phyloP scores from a whole-genome alignment of 163 green algal species.

The Scenedesmus sp. region DNA sequence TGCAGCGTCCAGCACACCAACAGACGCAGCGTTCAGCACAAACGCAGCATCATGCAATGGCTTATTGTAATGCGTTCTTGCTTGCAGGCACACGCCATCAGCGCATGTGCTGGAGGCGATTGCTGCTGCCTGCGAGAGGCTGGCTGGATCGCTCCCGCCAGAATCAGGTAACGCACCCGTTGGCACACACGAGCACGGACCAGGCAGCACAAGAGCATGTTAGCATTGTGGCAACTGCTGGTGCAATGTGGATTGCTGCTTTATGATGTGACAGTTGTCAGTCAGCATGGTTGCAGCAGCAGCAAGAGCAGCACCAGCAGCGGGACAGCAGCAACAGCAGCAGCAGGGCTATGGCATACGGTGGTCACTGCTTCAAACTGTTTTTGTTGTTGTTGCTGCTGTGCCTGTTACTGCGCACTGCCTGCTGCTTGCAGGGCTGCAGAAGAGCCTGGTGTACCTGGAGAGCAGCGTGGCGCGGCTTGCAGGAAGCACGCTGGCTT shows the following conservation, averaged over 20 bases:
- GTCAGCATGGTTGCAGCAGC: background rate
- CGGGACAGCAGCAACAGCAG: background rate
- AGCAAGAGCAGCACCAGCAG: background rate
- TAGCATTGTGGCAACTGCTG: no score
- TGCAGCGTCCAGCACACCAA: background rate
- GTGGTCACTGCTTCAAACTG: background rate
- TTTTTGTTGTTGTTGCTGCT: background rate
- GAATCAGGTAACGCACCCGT: background rate
- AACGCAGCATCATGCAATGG: background rate
- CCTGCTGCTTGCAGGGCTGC: conserved; percentile 5
- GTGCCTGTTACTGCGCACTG: background rate
- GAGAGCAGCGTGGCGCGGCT: conserved; percentile 24
- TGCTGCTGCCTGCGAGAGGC: conserved; percentile 11
- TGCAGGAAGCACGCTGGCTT: background rate
- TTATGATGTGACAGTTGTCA: background rate
- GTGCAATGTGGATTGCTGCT: no score
- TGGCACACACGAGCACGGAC: background rate
- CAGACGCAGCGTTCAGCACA: background rate
- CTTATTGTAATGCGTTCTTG: background rate
- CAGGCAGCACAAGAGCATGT: background rate
- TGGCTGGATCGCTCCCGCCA: conserved; percentile 13
- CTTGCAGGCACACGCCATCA: conserved; percentile 44
- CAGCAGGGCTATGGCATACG: background rate
- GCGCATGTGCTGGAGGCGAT: conserved; percentile 33
- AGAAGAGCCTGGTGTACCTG: conserved; percentile 44